Evolutionary conservation across 2,329 filamentous ascomycete genomes (phyloP), one percentile per base, ranked within the genome.

Genomic region (Lecanosticta acicola): DNA sequence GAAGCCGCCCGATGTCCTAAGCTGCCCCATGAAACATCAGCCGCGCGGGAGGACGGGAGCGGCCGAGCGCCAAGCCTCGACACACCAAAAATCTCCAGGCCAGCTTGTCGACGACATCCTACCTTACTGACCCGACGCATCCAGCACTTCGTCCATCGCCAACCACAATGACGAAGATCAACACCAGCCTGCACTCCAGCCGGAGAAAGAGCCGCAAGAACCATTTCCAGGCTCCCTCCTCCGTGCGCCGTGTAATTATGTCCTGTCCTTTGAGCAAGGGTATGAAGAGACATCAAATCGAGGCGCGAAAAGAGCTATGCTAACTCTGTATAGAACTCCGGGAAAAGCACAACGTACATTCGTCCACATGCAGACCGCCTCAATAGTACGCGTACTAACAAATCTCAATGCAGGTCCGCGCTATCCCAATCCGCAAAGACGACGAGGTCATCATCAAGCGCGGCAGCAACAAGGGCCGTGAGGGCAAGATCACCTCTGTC

Each of bases 191-290:
- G 68, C 72, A 79, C 73, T 87, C 87, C 74, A 95, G 89, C 70
- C 84, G 91, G 77, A 85, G 91, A 79, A 98, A 98, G 88, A 93
- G 88, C 77, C 88, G 93, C 76, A 95, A 95, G 81, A 87, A 88
- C 71, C 91, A 98, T 82, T 98, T 94, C 83, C 78, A 80, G 72
- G 93, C 93, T 62, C 89, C 90, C 64, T 96, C 90, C 72, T 89
- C 85, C 78, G 81, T 87, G 71, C 90, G 93, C 75, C 88, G 93
- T 71, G 80, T 84, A 66, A 95, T 95, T 79, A 96, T 98, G 90
- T 91, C 85, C 78, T 90, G 93, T 63, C 86, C 87, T 66, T 81
- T 96, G 63, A 86, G 80, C 79, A 94, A 95, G 81, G 93, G 61
- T 64, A 61, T 39, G 51, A 40, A 43, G 34, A 29, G 34, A 24